These are phyloP conservation scores for Tephrocybe rancida DNA, from an alignment of 768 basidiomycete species.

Conservation along the genomic window DNA sequence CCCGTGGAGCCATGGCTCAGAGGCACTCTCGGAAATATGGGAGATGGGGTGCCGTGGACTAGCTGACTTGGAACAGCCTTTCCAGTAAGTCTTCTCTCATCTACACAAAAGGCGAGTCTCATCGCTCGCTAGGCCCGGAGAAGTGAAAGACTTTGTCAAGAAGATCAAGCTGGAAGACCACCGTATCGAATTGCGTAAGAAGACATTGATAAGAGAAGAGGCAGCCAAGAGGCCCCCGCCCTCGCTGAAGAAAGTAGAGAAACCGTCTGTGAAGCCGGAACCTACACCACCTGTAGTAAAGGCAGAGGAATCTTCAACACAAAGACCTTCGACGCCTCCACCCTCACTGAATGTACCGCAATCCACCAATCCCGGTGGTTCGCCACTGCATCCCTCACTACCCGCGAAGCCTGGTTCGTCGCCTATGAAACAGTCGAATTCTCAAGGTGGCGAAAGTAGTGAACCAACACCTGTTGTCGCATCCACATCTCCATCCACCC, in stretches of 20 bases:
- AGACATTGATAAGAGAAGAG: slow-evolving; percentile 33
- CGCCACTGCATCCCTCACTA: slow-evolving; percentile 67
- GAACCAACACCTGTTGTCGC: slow-evolving; percentile 26
- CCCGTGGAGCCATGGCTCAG: slow-evolving; percentile 67
- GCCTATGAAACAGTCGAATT: slow-evolving; percentile 24
- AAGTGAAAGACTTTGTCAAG: slow-evolving; percentile 74
- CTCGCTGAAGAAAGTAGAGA: slow-evolving; percentile 12
- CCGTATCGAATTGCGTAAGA: slow-evolving; percentile 57
- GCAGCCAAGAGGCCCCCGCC: slow-evolving; percentile 24
- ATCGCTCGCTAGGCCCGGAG: slow-evolving; percentile 54
- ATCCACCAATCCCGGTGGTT: slow-evolving; percentile 32
- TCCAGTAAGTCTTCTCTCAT: slow-evolving; percentile 50
- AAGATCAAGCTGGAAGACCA: slow-evolving; percentile 70
- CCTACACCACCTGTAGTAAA: slow-evolving; percentile 18
- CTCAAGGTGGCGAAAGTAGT: slow-evolving; percentile 29
- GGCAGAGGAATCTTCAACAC: slow-evolving; percentile 12
- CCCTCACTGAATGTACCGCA: slow-evolving; percentile 26
- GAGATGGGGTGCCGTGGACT: slow-evolving; percentile 75
- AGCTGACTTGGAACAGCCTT: slow-evolving; percentile 62
- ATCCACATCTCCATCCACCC: slow-evolving; percentile 23
- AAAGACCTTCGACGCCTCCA: slow-evolving; percentile 16
- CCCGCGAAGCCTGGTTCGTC: slow-evolving; percentile 67
- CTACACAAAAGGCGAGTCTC: neutral
- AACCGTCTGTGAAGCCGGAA: slow-evolving; percentile 16
- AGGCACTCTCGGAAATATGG: slow-evolving; percentile 81